Percentiles rank a stretch among this genome's conserved stretches.
phyloP scores from a whole-genome alignment of 192 early-diverging fungal species.

The Chytriomyces sp. region DNA sequence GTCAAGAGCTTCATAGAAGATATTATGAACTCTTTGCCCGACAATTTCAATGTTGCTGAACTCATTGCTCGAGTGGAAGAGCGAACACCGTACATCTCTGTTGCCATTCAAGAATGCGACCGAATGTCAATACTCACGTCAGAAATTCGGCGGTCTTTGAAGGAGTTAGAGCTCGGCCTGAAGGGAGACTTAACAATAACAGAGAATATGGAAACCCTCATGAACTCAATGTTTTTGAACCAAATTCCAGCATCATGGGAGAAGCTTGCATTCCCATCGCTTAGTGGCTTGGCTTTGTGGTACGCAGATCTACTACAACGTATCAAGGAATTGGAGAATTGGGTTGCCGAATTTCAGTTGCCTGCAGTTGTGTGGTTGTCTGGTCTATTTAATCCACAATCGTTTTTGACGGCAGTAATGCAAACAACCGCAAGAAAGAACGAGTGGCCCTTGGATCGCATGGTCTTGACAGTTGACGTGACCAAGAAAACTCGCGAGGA shows the following conservation, averaged over 20 bases:
- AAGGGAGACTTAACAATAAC: conserved; percentile 69
- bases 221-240: conserved; percentile 66
- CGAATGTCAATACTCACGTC: conserved; percentile 62
- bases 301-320: conserved; percentile 65
- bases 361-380: conserved; percentile 64
- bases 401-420: conserved; percentile 71
- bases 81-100: conserved; percentile 68
- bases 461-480: conserved; percentile 66
- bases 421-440: conserved; percentile 68
- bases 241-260: conserved; percentile 62
- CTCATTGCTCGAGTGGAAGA: conserved; percentile 66
- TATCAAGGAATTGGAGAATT: conserved; percentile 64
- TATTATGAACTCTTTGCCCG: conserved; percentile 58
- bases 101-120: conserved; percentile 67
- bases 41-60: conserved; percentile 63
- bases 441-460: conserved; percentile 68
- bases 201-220: conserved; percentile 64
- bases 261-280: conserved; percentile 64
- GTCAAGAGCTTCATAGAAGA: conserved; percentile 62
- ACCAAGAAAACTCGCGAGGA: conserved; percentile 66
- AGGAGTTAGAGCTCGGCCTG: conserved; percentile 65
- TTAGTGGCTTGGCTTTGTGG: conserved; percentile 59
- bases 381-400: conserved; percentile 70
- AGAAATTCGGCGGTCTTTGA: conserved; percentile 62
- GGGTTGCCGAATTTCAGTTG: conserved; percentile 68